Evolutionary conservation across 352 stramenopile species (phyloP), one percentile per base, ranked within the genome.

Genomic region (Phytophthora litchii): DNA sequence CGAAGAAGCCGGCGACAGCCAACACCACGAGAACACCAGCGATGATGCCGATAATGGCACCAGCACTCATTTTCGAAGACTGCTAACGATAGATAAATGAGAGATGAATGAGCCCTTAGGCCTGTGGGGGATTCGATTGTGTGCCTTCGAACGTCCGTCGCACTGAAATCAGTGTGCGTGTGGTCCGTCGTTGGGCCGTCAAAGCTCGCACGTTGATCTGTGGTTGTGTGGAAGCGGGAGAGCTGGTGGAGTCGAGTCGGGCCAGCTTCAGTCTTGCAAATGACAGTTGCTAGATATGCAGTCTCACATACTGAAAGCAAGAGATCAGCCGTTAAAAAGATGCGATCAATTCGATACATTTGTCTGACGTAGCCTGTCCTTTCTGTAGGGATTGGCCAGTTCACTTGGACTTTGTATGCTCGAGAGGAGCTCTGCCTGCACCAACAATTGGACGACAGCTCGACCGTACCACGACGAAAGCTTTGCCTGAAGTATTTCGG

Each of bases 11-110:
- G 0, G 34, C 64, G 50, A 70, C 34, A 1, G 59, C 73, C 16
- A 76, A 14, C 7, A 80, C 51, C 1, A 73, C 64, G 13, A 84
- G 49, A 23, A 83, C 70, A 4, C 54, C 70, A 11, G 72, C 46
- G 55, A 88, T 69, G 46, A 86, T 82, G 12, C 61, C 67, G 21
- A 88, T 51, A 20, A 86, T 29, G 6, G 43, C 56, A 7, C 66
- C 70, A 35, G 72, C 72, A 56, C 70, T 76, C 70, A 85, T 85
- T 29, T 5, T 63, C 16, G 27, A 29, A n/a, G 14, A 23, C 19
- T 34, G 44, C 16, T 49, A 49, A 11, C 43, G 42, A 11, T 29
- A 34, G 34, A 25, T 29, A 38, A 31, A 9, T 3, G 12, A 34
- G 21, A 20, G 41, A 20, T 27, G 44, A 60, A 53, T 54, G 56